Evolutionary conservation across 352 stramenopile genomes (phyloP), one percentile per base, ranked within the genome.

Genomic region (Globisporangium radiosum): DNA sequence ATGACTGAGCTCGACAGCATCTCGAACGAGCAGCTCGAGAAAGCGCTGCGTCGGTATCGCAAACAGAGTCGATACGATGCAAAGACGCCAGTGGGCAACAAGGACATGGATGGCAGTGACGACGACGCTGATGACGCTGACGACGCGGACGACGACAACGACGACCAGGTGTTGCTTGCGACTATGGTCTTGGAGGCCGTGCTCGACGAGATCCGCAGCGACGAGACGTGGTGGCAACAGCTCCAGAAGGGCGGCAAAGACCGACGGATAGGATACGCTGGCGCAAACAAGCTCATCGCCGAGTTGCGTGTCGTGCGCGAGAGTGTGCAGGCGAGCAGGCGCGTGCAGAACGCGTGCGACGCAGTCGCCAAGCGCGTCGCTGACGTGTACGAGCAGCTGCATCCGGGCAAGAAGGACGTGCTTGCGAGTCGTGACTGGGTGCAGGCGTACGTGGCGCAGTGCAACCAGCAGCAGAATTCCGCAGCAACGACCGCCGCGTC

Each of bases 231-330:
- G 80, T 90, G 80, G 78, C 72, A 87, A 45, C 61, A 67, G 6
- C 66, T 87, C 43, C 55, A 58, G 52, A 66, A 72, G 65, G 50
- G 57, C 45, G 58, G 50, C 25, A 69, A 69, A 33, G 59, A 71
- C 37, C 69, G 63, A 38, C 47, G 64, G 47, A 86, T 90, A 52
- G 81, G 81, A 15, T 85, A 74, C 56, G 74, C 69, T 4, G 84
- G 81, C 13, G 54, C 86, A 37, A 91, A 87, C 71, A 80, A 76
- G 54, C 87, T 92, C 43, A 64, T 90, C 17, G 81, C 71, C 1
- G 84, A 94, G 56, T 57, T 92, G 5, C 69, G 72, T 3, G 68
- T 84, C 10, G 59, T 92, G 40, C 68, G 56, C 10, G 52, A 81
- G 39, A 74, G 77, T 40, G 59, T 67, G 25, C 67, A 76, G 15